Conservation (phyloP, 345 rosid genomes). For the Citrus sp. region DNA sequence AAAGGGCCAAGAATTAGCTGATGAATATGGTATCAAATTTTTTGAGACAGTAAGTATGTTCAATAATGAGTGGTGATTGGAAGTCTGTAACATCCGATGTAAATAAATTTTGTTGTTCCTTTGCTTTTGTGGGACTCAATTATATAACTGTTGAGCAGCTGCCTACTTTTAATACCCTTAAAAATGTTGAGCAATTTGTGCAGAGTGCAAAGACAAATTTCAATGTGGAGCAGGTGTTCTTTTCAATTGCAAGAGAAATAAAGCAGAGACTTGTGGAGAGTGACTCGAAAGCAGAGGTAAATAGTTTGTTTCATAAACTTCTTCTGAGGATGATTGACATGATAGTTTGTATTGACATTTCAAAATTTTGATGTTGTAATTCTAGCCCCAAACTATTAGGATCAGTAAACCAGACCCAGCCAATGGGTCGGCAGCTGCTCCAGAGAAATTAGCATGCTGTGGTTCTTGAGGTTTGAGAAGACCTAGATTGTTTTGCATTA, state of each 20-base stretch:
- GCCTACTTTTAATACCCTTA: neutral
- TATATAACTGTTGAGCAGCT: too few species aligned
- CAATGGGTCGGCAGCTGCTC: slow-evolving; percentile 37
- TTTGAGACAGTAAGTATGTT: slow-evolving; percentile 48
- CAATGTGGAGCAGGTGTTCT: slow-evolving; percentile 58
- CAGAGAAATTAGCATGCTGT: slow-evolving; percentile 56
- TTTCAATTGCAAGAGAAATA: slow-evolving; percentile 50
- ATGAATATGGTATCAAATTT: slow-evolving; percentile 60
- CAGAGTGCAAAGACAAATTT: slow-evolving; percentile 61
- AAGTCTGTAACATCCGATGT: neutral
- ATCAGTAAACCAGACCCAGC: slow-evolving; percentile 51
- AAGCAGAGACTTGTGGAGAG: slow-evolving; percentile 48
- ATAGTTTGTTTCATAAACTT: neutral
- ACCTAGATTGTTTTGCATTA: neutral
- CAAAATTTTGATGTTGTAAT: slow-evolving; percentile 4
- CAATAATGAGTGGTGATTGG: neutral
- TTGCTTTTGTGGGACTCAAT: neutral
- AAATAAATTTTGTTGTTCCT: neutral
- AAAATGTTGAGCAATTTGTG: slow-evolving; percentile 7
- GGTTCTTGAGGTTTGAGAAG: slow-evolving; percentile 26
- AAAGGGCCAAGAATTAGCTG: slow-evolving; percentile 55
- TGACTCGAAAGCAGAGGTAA: slow-evolving; percentile 48
- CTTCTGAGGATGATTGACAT: neutral
- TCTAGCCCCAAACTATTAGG: slow-evolving; percentile 63
- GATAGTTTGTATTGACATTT: neutral